Conservation (phyloP, 495 filamentous ascomycete species). For the Parachaetomium inaequale region DNA sequence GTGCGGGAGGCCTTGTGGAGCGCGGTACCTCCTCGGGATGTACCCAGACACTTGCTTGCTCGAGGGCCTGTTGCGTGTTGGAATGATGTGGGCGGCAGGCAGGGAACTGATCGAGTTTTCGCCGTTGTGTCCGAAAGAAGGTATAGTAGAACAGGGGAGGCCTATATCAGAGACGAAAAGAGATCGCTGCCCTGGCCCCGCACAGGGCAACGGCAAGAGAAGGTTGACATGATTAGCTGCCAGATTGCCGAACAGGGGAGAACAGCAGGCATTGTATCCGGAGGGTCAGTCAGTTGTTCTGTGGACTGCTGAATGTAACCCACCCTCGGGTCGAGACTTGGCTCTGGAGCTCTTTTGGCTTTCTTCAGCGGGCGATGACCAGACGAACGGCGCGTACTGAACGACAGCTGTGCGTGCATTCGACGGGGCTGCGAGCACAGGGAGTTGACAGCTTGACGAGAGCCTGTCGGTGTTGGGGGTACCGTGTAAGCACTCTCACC, state of each 20-base stretch:
- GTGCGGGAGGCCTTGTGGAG: neutral
- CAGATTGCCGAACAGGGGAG: constrained; percentile 32
- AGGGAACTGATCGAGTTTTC: constrained; percentile 26
- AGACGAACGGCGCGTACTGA: neutral
- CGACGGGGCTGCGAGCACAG: neutral
- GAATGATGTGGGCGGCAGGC: constrained; percentile 28
- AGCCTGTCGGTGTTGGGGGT: no score
- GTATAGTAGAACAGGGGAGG: constrained; percentile 41
- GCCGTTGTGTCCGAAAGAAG: constrained; percentile 33
- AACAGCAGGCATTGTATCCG: constrained; percentile 9
- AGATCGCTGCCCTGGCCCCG: constrained; percentile 41
- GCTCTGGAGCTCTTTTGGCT: neutral
- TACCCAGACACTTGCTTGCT: constrained; percentile 9
- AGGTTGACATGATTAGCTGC: constrained; percentile 25
- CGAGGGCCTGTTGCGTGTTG: constrained; percentile 22
- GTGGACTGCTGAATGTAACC: constrained; percentile 4
- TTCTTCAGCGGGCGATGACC: neutral
- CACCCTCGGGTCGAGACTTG: constrained; percentile 1
- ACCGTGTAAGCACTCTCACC: no score
- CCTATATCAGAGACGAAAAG: constrained; percentile 44
- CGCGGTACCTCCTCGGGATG: neutral
- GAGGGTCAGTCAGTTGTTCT: neutral
- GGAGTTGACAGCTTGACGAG: no score
- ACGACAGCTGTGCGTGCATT: neutral
- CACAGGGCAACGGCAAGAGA: constrained; percentile 39